Evolutionary conservation across 345 rosid species (phyloP).

Genomic region (Gossypium turneri): DNA sequence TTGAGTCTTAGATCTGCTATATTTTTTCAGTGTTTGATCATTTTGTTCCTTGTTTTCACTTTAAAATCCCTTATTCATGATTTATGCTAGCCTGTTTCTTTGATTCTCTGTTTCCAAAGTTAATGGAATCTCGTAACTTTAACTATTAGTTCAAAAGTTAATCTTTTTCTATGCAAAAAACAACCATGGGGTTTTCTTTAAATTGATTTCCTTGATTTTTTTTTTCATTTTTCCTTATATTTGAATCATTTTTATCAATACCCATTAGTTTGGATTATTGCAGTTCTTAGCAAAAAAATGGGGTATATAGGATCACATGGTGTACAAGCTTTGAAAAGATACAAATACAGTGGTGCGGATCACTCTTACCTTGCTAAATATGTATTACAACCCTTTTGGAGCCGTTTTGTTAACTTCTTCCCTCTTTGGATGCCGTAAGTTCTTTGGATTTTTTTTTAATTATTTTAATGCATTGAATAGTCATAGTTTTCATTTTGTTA

Average conservation of each 20-base stretch:
- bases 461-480: neutral
- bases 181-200: neutral
- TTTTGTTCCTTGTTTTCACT: neutral
- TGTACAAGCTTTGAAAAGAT: constrained; percentile 68
- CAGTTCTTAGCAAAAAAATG: constrained; percentile 34
- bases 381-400: constrained; percentile 91
- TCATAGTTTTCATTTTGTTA: neutral
- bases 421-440: constrained; percentile 99
- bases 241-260: neutral
- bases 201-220: neutral
- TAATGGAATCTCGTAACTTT: neutral
- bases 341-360: constrained; percentile 95
- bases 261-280: neutral
- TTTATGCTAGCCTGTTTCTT: neutral
- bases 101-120: neutral
- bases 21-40: neutral
- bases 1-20: neutral
- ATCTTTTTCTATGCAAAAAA: neutral
- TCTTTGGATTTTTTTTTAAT: neutral
- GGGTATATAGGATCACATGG: constrained; percentile 93
- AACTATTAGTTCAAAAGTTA: neutral
- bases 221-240: neutral
- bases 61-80: neutral
- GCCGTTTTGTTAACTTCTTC: constrained; percentile 73
- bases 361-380: constrained; percentile 82